Evolutionary conservation across 2,329 filamentous ascomycete genomes (phyloP), one percentile per base, ranked within the genome.

Genomic region (Penicillium sp.): DNA sequence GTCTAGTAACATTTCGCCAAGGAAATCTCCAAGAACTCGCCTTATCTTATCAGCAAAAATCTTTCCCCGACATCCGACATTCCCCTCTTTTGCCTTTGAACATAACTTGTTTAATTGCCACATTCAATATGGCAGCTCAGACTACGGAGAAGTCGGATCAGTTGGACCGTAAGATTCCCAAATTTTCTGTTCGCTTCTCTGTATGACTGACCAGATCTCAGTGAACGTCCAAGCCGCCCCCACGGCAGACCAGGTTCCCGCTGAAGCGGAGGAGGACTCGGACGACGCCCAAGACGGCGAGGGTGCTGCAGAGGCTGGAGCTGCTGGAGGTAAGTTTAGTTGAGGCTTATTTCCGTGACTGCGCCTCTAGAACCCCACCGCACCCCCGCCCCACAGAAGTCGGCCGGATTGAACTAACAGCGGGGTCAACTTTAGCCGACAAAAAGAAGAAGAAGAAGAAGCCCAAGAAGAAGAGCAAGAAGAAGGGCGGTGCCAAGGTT

Each of bases 401-500:
- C 21, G 9, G 2, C 8, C 5, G 15, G 52, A 17, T 50, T 54
- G 40, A 54, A 51, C 53, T 63, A 33, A 60, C 50, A 45, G 41
- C 56, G 38, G 29, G 43, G 19, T 29, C 40, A 57, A 60, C 17
- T 33, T 69, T 66, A 71, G 77, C 70, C 41, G 76, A 77, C 52
- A 90, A 90, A 77, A 91, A 91, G 79, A 91, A 92, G 80, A 93
- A 93, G 79, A 91, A 92, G 80, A 93, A 93, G 82, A 91, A 91
- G 82, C 90, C 87, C 81, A 88, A 86, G 78, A 84, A 87, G 72
- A 87, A 86, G 74, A 89, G 86, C 80, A 89, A 89, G 83, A 89
- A 86, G 69, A 80, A 77, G 62, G 76, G 67, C 19, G 76, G 72
- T 7, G 81, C 87, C 51, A 91, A 89, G 56, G 81, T 82, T 48